A percentile compares a stretch with the other conserved stretches of the same genome.
These are phyloP conservation scores for Neurospora tetraspora DNA, from an alignment of 495 filamentous ascomycete species.

Conservation along the genomic window DNA sequence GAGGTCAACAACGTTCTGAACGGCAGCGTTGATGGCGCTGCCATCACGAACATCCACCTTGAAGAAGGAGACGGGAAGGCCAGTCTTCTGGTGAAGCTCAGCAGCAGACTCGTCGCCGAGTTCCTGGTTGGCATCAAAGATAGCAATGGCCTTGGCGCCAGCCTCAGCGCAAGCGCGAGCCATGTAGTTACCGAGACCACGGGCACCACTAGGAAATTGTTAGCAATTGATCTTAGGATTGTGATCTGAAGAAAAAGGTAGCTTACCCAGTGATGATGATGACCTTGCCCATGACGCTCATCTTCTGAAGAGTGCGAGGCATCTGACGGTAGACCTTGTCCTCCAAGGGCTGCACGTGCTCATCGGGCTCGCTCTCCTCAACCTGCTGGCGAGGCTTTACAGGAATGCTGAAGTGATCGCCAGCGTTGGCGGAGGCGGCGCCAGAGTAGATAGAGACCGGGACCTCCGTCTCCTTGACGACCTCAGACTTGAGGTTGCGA, in stretches of 20 bases:
- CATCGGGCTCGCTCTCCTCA: slow-evolving; percentile 20
- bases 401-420: slow-evolving; percentile 67
- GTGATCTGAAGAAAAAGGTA: background rate
- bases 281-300: slow-evolving; percentile 55
- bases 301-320: slow-evolving; percentile 51
- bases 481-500: slow-evolving; percentile 31
- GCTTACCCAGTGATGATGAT: slow-evolving; percentile 64
- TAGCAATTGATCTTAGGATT: slow-evolving; percentile 6
- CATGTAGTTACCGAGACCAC: slow-evolving; percentile 69
- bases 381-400: slow-evolving; percentile 37
- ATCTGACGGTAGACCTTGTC: slow-evolving; percentile 35
- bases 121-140: slow-evolving; percentile 65
- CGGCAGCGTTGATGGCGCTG: slow-evolving; percentile 49
- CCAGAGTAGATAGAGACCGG: slow-evolving; percentile 39
- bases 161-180: slow-evolving; percentile 64
- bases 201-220: slow-evolving; percentile 49
- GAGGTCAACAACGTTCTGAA: slow-evolving; percentile 46
- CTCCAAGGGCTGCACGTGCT: slow-evolving; percentile 31
- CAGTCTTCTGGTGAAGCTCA: slow-evolving; percentile 55
- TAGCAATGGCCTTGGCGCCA: slow-evolving; percentile 60
- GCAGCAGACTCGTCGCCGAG: slow-evolving; percentile 58
- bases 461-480: slow-evolving; percentile 40
- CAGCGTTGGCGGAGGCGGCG: slow-evolving; percentile 33
- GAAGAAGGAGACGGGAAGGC: slow-evolving; percentile 65
- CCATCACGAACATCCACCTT: slow-evolving; percentile 67